Base-by-base conservation (phyloP, 129 eudicot genomes). In the Saposhnikovia divaricata region DNA sequence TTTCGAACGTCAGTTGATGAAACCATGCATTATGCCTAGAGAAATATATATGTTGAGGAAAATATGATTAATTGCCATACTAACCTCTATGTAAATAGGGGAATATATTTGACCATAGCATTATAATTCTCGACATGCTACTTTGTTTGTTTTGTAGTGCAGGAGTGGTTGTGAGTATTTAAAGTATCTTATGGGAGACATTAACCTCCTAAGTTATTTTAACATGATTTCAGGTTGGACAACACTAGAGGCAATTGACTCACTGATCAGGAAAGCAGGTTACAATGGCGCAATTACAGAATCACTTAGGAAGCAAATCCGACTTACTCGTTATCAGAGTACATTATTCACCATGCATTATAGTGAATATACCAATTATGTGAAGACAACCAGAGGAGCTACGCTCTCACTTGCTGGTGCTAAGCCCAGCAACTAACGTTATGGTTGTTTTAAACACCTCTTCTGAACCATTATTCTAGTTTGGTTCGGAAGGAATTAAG, bases 301-400 rank as follows among this genome's bases (percentile, higher is more conserved):
- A 48, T 82, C 90, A 40, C 77, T 91, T 63, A 82, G 97, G 65
- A 91, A 86, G 85, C 77, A 87, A 51, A 88, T 93, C 74, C 84
- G 79, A n/a, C 89, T 93, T 48, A 93, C 94, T 44, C 94, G 93
- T 65, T 93, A 93, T 76, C 94, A 93, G 69, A 93, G 98, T 81
- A 85, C 97, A 15, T 74, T 89, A 73, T 91, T 79, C 79, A 91
- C 90, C 15, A 91, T 93, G 93, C 87, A 80, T 39, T 93, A 83
- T 63, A 73, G 86, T 38, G 98, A 93, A 6, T 93, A 91, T 77
- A 86, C 84, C 51, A 82, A 78, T 65, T 87, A 89, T 81, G 97
- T 91, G 82, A 93, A 89, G 89, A 73, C 88, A 68, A 83, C 91
- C 63, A 80, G 98, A 82, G 97, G 97, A 69, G 84, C 77, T 50